Conservation (phyloP, 2,329 filamentous ascomycete genomes). For the Immersiporthe knoxdaviesiana region DNA sequence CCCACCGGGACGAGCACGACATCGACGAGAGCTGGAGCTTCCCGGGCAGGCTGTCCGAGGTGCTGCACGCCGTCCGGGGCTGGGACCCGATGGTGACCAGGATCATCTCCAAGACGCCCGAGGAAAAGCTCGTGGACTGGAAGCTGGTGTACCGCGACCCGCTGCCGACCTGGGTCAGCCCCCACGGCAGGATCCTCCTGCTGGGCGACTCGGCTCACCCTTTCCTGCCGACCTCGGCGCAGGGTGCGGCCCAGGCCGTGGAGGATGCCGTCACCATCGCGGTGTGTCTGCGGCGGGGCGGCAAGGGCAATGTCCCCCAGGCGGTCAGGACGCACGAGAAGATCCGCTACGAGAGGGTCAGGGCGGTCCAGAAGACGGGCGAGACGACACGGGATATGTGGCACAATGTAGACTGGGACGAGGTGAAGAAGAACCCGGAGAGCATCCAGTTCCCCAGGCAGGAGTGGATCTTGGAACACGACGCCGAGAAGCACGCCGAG, state of each 20-base stretch:
- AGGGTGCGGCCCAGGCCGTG: constrained; percentile 46
- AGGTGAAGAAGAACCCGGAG: constrained; percentile 50
- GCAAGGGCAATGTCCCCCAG: constrained; percentile 42
- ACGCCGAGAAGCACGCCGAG: constrained; percentile 51
- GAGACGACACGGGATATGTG: constrained; percentile 55
- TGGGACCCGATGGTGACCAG: constrained; percentile 47
- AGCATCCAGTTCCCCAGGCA: constrained; percentile 53
- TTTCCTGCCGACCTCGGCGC: constrained; percentile 43
- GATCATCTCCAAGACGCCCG: constrained; percentile 40
- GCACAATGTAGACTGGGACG: constrained; percentile 58
- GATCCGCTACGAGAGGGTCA: constrained; percentile 50
- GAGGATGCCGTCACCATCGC: constrained; percentile 45
- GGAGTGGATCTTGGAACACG: constrained; percentile 55
- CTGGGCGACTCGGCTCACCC: constrained; percentile 47
- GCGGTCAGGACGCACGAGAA: constrained; percentile 49
- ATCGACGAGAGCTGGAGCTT: constrained; percentile 53
- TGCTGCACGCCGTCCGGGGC: constrained; percentile 45
- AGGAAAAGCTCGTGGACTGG: constrained; percentile 31
- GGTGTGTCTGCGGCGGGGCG: constrained; percentile 41
- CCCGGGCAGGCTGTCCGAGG: constrained; percentile 47
- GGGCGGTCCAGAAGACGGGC: constrained; percentile 53
- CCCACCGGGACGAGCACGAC: constrained; percentile 49
- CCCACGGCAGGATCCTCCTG: constrained; percentile 38
- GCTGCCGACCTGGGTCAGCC: constrained; percentile 39
- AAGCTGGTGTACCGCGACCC: constrained; percentile 37